Conservation (phyloP, 2,329 filamentous ascomycete genomes). For the Sordariomycetes sp. region DNA sequence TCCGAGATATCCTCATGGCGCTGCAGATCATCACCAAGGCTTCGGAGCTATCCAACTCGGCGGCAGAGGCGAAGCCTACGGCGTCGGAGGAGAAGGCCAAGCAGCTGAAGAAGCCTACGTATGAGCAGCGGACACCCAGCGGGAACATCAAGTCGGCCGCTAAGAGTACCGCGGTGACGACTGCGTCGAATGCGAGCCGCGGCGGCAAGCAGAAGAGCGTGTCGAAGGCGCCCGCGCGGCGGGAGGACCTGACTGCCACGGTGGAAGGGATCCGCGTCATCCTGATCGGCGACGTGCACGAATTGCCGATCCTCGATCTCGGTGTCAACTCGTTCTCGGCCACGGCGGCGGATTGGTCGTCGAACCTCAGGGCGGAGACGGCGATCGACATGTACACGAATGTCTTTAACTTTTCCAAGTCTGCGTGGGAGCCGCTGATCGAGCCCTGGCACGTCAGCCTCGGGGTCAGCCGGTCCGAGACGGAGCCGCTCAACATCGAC, state of each 20-base stretch:
- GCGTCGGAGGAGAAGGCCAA: conserved; percentile 43
- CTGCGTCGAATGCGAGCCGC: background rate
- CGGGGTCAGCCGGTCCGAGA: conserved; percentile 59
- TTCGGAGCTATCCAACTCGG: conserved; percentile 68
- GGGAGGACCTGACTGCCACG: conserved; percentile 75
- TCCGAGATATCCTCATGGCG: conserved; percentile 88
- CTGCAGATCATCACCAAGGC: conserved; percentile 88
- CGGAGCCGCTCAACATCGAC: conserved; percentile 67
- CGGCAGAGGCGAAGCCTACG: conserved; percentile 28
- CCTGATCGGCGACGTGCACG: conserved; percentile 89
- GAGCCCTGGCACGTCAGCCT: conserved; percentile 96
- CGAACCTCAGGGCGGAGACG: conserved; percentile 74
- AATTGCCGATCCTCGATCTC: conserved; percentile 87
- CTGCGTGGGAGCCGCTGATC: conserved; percentile 90
- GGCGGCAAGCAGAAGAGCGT: conserved; percentile 15
- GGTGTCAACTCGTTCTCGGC: conserved; percentile 85
- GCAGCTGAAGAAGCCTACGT: conserved; percentile 36
- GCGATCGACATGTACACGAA: conserved; percentile 92
- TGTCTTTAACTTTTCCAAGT: conserved; percentile 98
- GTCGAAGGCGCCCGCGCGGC: conserved; percentile 16
- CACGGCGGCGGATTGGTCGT: conserved; percentile 84
- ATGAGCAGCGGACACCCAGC: conserved; percentile 47
- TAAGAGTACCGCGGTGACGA: conserved; percentile 20
- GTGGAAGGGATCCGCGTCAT: conserved; percentile 86
- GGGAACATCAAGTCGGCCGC: conserved; percentile 43